Evolutionary conservation across 179 eudicot species (phyloP), one percentile per base, ranked within the genome.

Genomic region (Vitellaria paradoxa): DNA sequence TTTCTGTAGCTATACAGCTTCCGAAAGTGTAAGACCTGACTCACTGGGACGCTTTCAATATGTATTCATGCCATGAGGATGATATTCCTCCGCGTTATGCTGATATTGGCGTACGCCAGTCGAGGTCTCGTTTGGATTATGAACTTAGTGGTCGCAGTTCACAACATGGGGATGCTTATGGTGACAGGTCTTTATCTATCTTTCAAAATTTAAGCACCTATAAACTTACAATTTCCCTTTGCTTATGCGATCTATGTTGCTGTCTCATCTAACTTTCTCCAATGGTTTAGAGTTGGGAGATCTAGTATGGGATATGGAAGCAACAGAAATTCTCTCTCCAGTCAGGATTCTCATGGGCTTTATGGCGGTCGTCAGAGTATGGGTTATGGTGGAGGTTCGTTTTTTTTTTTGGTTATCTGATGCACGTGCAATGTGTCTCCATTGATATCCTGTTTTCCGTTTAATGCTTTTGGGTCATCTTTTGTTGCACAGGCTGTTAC

Each of bases 41-140:
- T 7, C 17, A 24, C 55, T n/a, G n/a, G n/a, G n/a, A n/a, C n/a
- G n/a, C n/a, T 59, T 42, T 52, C 46, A 37, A 37, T 56, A 47
- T 55, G 11, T 46, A 59, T 65, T 42, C n/a, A 49, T 81, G 5
- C 65, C 74, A 13, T 63, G 66, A 95, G 99, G 99, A 95, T 83
- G 97, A 95, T 37, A 85, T 78, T 24, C 89, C 91, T 84, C 89
- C 95, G 24, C 93, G 97, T 20, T 95, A 95, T 77, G 75, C 88
- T 77, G 99, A 93, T 77, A 61, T 86, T 37, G 87, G 91, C 49
- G 83, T 78, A 50, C 99, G 95, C 50, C 97, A 95, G 46, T 90
- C 97, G 55, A 90, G 99, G 86, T 91, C 93, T 78, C 95, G 97
- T 79, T 67, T 90, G 83, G 99, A 95, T 85, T 95, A 93, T 81